A percentile compares a stretch with the other conserved stretches of the same genome.
Evolutionary conservation across 305 asterid genomes (phyloP).

Genomic region (Solanum hybrid): DNA sequence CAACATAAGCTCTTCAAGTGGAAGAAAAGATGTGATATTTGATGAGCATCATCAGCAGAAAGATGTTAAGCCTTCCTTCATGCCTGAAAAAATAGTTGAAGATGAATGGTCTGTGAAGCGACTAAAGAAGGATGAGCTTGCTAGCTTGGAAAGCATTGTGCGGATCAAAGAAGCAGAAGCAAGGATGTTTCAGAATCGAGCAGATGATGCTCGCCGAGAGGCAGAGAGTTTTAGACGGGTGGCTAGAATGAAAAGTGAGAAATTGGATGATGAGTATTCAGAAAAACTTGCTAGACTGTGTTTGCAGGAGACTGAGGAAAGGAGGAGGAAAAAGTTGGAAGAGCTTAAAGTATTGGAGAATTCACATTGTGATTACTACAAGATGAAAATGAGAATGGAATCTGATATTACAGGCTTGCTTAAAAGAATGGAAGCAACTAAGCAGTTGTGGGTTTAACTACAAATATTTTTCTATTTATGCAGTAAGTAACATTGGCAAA

Average conservation of each 20-base stretch:
- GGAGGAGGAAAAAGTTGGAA: constrained; percentile 50
- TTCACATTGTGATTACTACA: constrained; percentile 69
- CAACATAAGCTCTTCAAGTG: constrained; percentile 46
- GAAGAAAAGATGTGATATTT: constrained; percentile 30
- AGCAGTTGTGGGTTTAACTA: constrained; percentile 57
- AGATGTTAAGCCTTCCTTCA: constrained; percentile 16
- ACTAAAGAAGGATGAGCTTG: constrained; percentile 51
- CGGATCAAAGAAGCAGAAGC: constrained; percentile 89
- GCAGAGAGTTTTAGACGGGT: constrained; percentile 53
- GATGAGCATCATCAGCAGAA: constrained; percentile 38
- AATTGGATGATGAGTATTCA: constrained; percentile 59
- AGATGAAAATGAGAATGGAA: constrained; percentile 93
- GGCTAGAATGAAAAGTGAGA: constrained; percentile 52
- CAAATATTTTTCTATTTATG: neutral
- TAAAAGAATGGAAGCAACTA: constrained; percentile 88
- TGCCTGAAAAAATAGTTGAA: constrained; percentile 41
- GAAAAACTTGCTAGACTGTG: constrained; percentile 56
- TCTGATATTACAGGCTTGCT: constrained; percentile 82
- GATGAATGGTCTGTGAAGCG: constrained; percentile 97
- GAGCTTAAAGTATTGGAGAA: constrained; percentile 72
- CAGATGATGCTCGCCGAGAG: constrained; percentile 76
- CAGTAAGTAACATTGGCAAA: neutral
- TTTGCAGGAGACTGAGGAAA: constrained; percentile 71
- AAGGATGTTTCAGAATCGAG: constrained; percentile 74
- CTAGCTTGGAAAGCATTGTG: constrained; percentile 73